Percentiles rank a stretch among this genome's conserved stretches.
Evolutionary conservation across 2,329 filamentous ascomycete species (phyloP).

Genomic region (Onygenales sp.): DNA sequence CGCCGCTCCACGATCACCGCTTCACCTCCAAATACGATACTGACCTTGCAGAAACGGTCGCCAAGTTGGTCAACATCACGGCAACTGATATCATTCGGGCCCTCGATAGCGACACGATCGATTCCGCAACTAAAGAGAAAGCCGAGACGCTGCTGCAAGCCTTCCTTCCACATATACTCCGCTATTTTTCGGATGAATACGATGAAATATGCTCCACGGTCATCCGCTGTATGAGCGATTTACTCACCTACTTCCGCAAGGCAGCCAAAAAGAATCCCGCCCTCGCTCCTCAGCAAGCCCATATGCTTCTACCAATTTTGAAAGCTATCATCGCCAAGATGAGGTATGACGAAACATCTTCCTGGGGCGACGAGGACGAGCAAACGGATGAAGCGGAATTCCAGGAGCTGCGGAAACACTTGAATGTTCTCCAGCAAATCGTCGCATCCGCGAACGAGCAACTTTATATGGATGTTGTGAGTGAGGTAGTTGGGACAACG

Average conservation of each 20-base stretch:
- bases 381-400: slow-evolving; percentile 97
- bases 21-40: slow-evolving; percentile 85
- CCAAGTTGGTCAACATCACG: slow-evolving; percentile 87
- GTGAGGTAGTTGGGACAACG: slow-evolving; percentile 76
- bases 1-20: slow-evolving; percentile 67
- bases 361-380: slow-evolving; percentile 88
- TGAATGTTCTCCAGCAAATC: slow-evolving; percentile 86
- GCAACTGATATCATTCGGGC: slow-evolving; percentile 80
- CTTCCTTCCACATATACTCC: slow-evolving; percentile 78
- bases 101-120: slow-evolving; percentile 57
- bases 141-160: slow-evolving; percentile 74
- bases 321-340: slow-evolving; percentile 92
- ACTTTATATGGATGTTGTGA: slow-evolving; percentile 81
- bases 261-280: slow-evolving; percentile 53
- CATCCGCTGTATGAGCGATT: slow-evolving; percentile 84
- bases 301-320: slow-evolving; percentile 77
- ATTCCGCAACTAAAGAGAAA: slow-evolving; percentile 56
- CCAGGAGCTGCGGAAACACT: slow-evolving; percentile 79
- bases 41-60: slow-evolving; percentile 88
- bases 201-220: slow-evolving; percentile 96
- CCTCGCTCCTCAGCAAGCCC: slow-evolving; percentile 64
- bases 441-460: slow-evolving; percentile 81
- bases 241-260: slow-evolving; percentile 83
- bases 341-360: slow-evolving; percentile 91
- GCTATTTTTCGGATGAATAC: slow-evolving; percentile 96